Percentiles rank a stretch among this genome's conserved stretches.
These are phyloP conservation scores for Pelargonium citronellum DNA, from an alignment of 441 rosid species.

Conservation along the genomic window DNA sequence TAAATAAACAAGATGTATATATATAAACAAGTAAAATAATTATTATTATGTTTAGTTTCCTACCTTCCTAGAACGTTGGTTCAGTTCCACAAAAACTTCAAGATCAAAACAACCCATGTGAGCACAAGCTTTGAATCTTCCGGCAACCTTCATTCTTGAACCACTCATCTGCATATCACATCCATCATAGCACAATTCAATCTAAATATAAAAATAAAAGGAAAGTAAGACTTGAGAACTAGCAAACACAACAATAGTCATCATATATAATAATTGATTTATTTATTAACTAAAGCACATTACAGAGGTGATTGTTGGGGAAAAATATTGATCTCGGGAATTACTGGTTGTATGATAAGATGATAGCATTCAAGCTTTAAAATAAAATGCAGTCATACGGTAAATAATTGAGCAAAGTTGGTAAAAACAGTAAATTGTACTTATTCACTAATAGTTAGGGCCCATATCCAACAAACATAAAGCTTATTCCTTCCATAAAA, in stretches of 20 bases:
- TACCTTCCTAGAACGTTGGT: conserved; percentile 98
- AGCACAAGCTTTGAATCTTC: conserved; percentile 87
- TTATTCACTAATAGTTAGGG: neutral
- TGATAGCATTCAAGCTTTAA: too few relatives aligned
- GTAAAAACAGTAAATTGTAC: neutral
- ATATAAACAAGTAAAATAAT: conserved; percentile 6
- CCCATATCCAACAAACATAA: neutral
- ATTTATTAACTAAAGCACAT: conserved; percentile 7
- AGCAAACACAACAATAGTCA: neutral
- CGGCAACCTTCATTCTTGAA: conserved; percentile 92
- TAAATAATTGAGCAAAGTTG: neutral
- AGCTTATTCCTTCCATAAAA: neutral
- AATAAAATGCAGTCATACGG: neutral
- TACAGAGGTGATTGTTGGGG: neutral
- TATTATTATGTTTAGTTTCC: conserved; percentile 23
- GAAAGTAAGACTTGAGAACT: neutral
- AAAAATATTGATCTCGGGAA: neutral
- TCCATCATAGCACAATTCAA: conserved; percentile 15
- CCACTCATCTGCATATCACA: conserved; percentile 69
- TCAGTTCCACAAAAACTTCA: conserved; percentile 91
- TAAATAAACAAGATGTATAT: conserved; percentile 15
- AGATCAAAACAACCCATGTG: conserved; percentile 99
- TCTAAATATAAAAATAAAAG: neutral
- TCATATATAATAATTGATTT: neutral
- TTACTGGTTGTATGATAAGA: neutral